A percentile compares a stretch with the other conserved stretches of the same genome.
Conservation (phyloP, 371 early-diverging fungal species). For the Mucor velutinosus region DNA sequence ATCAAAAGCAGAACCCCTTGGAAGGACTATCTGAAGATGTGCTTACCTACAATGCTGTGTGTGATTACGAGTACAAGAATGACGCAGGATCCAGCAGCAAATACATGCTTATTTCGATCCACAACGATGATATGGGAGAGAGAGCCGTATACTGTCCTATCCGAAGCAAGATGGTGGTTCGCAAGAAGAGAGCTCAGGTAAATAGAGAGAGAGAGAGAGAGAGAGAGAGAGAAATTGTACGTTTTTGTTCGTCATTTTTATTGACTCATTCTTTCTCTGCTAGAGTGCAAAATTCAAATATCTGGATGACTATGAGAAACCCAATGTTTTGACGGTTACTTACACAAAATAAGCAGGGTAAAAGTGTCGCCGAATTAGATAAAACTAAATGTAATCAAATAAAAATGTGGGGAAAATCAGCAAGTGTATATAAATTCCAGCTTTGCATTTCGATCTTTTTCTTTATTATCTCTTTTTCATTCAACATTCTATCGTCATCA, state of each 20-base stretch:
- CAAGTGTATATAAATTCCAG: neutral
- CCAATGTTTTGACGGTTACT: constrained; percentile 37
- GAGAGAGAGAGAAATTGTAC: neutral
- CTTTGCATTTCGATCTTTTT: neutral
- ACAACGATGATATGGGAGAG: constrained; percentile 27
- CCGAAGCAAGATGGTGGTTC: constrained; percentile 41
- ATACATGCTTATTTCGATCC: constrained; percentile 32
- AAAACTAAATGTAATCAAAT: constrained; percentile 14
- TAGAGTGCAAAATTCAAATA: constrained; percentile 29
- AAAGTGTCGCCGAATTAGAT: constrained; percentile 19
- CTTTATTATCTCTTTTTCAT: neutral
- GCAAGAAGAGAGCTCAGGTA: constrained; percentile 51
- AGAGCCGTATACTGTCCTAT: constrained; percentile 33
- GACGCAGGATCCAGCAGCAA: constrained; percentile 31
- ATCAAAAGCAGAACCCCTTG: constrained; percentile 32
- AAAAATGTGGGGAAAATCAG: constrained; percentile 19
- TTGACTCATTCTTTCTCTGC: neutral
- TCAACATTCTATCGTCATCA: constrained; percentile 9
- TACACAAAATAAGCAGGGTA: constrained; percentile 28
- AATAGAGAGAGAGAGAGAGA: neutral
- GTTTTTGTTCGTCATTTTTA: neutral
- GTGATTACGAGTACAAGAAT: constrained; percentile 47
- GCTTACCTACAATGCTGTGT: constrained; percentile 34
- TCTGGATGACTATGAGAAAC: constrained; percentile 43
- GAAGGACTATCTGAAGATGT: constrained; percentile 23